These are phyloP conservation scores for Quillaja saponaria DNA, from an alignment of 306 rosid genomes.

Conservation along the genomic window DNA sequence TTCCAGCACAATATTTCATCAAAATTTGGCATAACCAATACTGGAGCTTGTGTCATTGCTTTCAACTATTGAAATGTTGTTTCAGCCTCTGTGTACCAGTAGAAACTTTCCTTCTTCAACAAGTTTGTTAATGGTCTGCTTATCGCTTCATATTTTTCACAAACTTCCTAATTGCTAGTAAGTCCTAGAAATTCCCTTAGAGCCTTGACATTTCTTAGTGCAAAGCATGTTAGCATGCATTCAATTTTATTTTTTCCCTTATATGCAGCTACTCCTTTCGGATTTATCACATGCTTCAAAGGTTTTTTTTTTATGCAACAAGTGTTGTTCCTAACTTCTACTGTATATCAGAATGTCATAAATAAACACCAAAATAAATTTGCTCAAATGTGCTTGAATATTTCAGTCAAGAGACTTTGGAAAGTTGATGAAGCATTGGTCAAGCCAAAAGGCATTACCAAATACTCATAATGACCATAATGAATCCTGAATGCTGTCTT, in stretches of 20 bases:
- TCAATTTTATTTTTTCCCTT: no score
- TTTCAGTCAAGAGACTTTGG: neutral
- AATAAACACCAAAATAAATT: no score
- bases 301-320: no score
- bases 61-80: rapidly evolving
- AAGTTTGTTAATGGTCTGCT: no score
- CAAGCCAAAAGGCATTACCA: no score
- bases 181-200: no score
- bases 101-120: neutral
- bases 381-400: neutral
- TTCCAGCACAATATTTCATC: neutral
- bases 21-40: neutral
- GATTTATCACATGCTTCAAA: neutral
- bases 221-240: neutral
- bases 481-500: no score
- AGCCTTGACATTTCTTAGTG: no score
- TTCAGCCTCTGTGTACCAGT: rapidly evolving
- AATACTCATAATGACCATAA: no score
- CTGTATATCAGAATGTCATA: neutral
- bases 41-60: rapidly evolving
- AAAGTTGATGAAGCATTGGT: no score
- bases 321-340: neutral
- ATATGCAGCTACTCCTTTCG: neutral
- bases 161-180: no score
- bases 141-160: no score